These are phyloP conservation scores for Alisma plantagoaquatica DNA, from an alignment of 106 monocot genomes.

Conservation along the genomic window DNA sequence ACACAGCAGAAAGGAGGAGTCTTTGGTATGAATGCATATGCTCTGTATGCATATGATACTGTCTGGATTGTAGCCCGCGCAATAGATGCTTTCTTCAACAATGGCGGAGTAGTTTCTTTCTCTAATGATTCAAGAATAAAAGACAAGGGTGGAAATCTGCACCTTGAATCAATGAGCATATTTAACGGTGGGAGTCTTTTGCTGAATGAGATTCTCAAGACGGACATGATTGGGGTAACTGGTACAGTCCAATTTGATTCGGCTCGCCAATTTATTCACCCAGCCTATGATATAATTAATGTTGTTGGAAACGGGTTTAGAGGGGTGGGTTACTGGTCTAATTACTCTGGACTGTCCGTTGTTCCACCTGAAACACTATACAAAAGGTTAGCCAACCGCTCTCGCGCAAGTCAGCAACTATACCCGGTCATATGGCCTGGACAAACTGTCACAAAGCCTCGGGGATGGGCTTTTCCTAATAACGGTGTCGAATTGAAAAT, in stretches of 20 bases:
- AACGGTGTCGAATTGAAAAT: conserved; percentile 51
- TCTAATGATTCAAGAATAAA: conserved; percentile 40
- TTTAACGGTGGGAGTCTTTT: conserved; percentile 51
- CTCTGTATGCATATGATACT: conserved; percentile 67
- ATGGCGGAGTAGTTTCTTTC: conserved; percentile 45
- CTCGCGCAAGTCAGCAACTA: conserved; percentile 26
- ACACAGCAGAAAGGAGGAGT: conserved; percentile 6
- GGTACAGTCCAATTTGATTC: conserved; percentile 45
- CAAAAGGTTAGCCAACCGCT: conserved; percentile 25
- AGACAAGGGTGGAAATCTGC: conserved; percentile 15
- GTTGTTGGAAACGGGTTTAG: conserved; percentile 51
- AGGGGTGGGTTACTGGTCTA: conserved; percentile 66
- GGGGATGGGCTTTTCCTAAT: conserved; percentile 71
- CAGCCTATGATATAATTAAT: conserved; percentile 73
- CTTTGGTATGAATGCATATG: conserved; percentile 47
- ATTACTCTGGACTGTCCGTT: conserved; percentile 53
- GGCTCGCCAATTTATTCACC: conserved; percentile 31
- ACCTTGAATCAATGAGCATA: conserved; percentile 46
- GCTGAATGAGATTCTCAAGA: conserved; percentile 33
- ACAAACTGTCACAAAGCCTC: conserved; percentile 29
- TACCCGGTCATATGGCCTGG: conserved; percentile 65
- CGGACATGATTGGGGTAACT: conserved; percentile 36
- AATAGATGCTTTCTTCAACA: conserved; percentile 42
- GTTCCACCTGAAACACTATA: conserved; percentile 39
- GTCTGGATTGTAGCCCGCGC: conserved; percentile 67